A percentile compares a stretch with the other conserved stretches of the same genome.
Evolutionary conservation across 169 alveolate genomes (phyloP).

Genomic region (Amoebophrya sp.): DNA sequence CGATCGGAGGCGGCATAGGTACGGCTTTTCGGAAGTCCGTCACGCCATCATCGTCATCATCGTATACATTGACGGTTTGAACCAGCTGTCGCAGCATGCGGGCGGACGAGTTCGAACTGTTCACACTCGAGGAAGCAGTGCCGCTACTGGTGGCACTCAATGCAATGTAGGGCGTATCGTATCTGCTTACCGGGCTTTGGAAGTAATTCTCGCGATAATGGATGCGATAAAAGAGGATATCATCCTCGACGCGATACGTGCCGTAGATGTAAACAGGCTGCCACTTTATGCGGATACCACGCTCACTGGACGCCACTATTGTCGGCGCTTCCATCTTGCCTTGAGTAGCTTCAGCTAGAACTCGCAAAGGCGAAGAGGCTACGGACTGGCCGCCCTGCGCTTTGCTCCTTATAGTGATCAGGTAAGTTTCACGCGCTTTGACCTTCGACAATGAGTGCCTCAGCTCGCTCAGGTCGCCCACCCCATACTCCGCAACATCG

Average conservation of each 20-base stretch:
- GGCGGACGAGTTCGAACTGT: too few relatives aligned
- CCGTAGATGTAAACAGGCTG: too few relatives aligned
- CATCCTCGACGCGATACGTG: too few relatives aligned
- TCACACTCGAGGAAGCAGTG: background rate
- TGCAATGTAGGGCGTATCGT: background rate
- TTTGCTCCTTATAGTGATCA: background rate
- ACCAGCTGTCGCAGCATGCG: background rate
- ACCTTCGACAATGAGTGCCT: background rate
- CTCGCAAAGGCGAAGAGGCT: background rate
- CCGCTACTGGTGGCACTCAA: background rate
- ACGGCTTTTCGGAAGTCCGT: background rate
- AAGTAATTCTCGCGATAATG: background rate
- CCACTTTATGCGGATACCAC: background rate
- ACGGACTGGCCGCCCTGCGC: background rate
- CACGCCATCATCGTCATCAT: background rate
- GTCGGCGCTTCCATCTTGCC: background rate
- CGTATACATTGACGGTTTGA: background rate
- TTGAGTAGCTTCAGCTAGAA: background rate
- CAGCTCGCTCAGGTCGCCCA: background rate
- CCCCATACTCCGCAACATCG: background rate
- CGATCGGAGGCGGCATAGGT: background rate
- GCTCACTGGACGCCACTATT: background rate
- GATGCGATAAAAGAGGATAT: background rate
- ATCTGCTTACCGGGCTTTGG: background rate
- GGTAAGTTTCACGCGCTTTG: background rate